Evolutionary conservation across 176 grass and related monocot species (phyloP).

Genomic region (Ensete ventricosum): DNA sequence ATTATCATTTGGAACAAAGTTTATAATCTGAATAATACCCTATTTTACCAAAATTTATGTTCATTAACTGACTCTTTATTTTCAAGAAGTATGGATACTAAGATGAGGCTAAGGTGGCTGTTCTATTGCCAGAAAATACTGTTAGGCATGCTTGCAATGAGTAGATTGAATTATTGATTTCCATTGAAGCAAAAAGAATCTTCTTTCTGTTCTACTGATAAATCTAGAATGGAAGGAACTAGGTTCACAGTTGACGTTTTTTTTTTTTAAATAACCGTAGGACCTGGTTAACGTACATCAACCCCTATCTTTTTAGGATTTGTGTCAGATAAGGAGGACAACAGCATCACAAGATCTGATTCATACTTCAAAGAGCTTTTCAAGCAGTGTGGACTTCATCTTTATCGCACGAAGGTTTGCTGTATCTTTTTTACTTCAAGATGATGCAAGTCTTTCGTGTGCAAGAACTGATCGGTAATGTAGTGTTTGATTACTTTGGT

Average conservation of each 20-base stretch:
- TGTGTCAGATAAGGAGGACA: conserved; percentile 92
- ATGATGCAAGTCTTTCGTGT: background rate
- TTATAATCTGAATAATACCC: too few species aligned
- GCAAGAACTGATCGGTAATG: too few species aligned
- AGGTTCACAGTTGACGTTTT: background rate
- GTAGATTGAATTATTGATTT: background rate
- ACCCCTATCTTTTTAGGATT: conserved; percentile 38
- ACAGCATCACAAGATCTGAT: conserved; percentile 93
- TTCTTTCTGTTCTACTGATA: background rate
- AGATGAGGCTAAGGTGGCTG: too few species aligned
- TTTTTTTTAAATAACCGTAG: background rate
- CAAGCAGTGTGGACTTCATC: conserved; percentile 69
- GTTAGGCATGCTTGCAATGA: background rate
- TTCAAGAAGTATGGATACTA: too few species aligned
- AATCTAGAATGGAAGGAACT: background rate
- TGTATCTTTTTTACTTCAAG: conserved; percentile 10
- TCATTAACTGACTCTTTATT: too few species aligned
- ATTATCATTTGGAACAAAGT: too few species aligned
- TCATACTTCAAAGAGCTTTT: conserved; percentile 88
- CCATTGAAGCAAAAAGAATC: background rate
- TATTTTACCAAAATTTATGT: too few species aligned
- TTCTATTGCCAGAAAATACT: too few species aligned
- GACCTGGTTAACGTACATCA: too few species aligned
- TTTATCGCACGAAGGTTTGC: conserved; percentile 54
- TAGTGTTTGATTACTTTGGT: background rate